These are phyloP conservation scores for Pythium chondricola DNA, from an alignment of 352 stramenopile genomes.

Conservation along the genomic window DNA sequence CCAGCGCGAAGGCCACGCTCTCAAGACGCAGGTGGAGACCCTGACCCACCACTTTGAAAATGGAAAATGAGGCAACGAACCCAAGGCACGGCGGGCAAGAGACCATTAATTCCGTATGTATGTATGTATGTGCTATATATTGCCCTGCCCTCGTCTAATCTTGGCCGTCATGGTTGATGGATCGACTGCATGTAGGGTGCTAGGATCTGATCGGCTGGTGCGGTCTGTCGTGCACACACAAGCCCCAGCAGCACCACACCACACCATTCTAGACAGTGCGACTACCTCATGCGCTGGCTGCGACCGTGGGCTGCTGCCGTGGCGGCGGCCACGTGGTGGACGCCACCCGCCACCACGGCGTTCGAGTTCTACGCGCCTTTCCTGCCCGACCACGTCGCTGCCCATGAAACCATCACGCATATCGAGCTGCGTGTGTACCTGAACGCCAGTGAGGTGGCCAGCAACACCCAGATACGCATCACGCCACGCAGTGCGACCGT, in stretches of 20 bases:
- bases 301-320: too few species aligned
- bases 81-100: background rate
- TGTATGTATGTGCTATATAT: too few species aligned
- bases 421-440: slow-evolving; percentile 44
- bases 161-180: too few species aligned
- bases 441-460: background rate
- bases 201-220: too few species aligned
- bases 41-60: slow-evolving; percentile 9
- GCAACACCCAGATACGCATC: slow-evolving; percentile 16
- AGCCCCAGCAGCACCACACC: too few species aligned
- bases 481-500: slow-evolving; percentile 27
- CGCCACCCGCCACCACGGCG: too few species aligned
- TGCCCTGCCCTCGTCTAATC: too few species aligned
- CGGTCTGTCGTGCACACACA: too few species aligned
- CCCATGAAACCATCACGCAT: slow-evolving; percentile 25
- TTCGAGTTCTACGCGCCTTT: slow-evolving; percentile 30
- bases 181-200: too few species aligned
- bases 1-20: slow-evolving; percentile 2
- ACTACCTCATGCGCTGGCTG: too few species aligned
- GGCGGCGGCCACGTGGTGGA: too few species aligned
- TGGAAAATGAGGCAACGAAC: background rate
- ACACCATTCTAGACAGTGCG: too few species aligned
- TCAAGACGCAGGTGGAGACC: slow-evolving; percentile 3
- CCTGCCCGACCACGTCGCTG: slow-evolving; percentile 25
- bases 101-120: slow-evolving; percentile 9